These are phyloP conservation scores for Gigaspora rosea DNA, from an alignment of 192 early-diverging fungal species.

Conservation along the genomic window DNA sequence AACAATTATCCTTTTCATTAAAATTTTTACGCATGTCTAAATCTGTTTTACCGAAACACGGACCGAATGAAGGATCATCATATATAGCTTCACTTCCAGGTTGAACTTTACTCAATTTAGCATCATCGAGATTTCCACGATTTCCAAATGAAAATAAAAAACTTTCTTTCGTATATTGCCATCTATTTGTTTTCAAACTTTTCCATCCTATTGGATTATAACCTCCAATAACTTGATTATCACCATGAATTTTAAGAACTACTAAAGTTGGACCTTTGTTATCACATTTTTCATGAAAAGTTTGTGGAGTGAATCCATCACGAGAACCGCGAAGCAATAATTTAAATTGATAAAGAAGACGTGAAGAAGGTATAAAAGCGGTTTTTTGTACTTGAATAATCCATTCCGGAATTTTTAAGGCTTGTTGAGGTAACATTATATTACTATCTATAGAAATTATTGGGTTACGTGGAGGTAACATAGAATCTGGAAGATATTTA, in stretches of 20 bases:
- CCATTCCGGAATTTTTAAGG: slow-evolving; percentile 20
- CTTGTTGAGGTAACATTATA: slow-evolving; percentile 9
- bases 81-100: slow-evolving; percentile 27
- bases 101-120: slow-evolving; percentile 9
- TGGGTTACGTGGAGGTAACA: slow-evolving; percentile 6
- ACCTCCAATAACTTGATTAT: slow-evolving; percentile 23
- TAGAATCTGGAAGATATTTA: not conserved
- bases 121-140: not conserved
- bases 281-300: slow-evolving; percentile 32
- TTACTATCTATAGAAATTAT: slow-evolving; percentile 7
- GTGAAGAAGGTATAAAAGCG: no score
- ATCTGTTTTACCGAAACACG: slow-evolving; percentile 34
- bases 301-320: slow-evolving; percentile 25
- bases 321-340: slow-evolving; percentile 14
- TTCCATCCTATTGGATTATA: slow-evolving; percentile 32
- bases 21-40: slow-evolving; percentile 30
- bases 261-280: slow-evolving; percentile 26
- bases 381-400: slow-evolving; percentile 2
- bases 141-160: slow-evolving; percentile 32
- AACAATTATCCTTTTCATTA: slow-evolving; percentile 28
- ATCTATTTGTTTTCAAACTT: not conserved
- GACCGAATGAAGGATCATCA: slow-evolving; percentile 29
- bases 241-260: slow-evolving; percentile 4
- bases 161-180: slow-evolving; percentile 31
- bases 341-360: slow-evolving; percentile 23